Evolutionary conservation across 106 monocot genomes (phyloP).

Genomic region (Dendrobium catenatum): DNA sequence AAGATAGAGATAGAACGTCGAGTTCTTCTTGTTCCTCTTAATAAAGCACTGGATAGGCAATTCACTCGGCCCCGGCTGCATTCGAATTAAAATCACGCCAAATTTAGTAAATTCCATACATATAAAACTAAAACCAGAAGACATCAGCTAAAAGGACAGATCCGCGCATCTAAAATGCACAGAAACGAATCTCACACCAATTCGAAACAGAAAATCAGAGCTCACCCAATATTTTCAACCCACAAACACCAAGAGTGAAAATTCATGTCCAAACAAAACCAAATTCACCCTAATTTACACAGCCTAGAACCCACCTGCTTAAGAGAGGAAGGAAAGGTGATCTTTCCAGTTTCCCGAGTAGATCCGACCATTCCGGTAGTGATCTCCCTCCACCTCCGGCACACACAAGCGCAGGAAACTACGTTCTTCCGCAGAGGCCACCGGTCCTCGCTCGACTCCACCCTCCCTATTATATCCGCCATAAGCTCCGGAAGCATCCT

Average conservation of each 20-base stretch:
- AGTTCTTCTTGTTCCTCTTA: constrained; percentile 68
- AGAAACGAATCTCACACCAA: not conserved
- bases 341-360: constrained; percentile 44
- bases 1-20: constrained; percentile 58
- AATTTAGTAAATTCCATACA: not conserved
- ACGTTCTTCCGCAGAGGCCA: constrained; percentile 83
- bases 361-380: constrained; percentile 54
- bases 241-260: not conserved
- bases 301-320: constrained; percentile 45
- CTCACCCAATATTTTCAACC: not conserved
- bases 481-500: constrained; percentile 82
- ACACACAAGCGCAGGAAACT: constrained; percentile 71
- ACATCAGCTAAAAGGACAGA: not conserved
- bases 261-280: not conserved
- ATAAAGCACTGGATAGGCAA: constrained; percentile 69
- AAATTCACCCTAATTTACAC: not conserved
- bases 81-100: not conserved
- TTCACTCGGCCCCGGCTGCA: constrained; percentile 60
- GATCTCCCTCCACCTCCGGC: constrained; percentile 73
- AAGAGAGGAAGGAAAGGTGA: constrained; percentile 93
- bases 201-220: not conserved
- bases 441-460: constrained; percentile 55
- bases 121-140: not conserved
- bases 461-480: constrained; percentile 63
- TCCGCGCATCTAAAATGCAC: not conserved